A percentile compares a stretch with the other conserved stretches of the same genome.
These are phyloP conservation scores for Lichtheimia corymbifera DNA, from an alignment of 371 early-diverging fungal genomes.

Conservation along the genomic window DNA sequence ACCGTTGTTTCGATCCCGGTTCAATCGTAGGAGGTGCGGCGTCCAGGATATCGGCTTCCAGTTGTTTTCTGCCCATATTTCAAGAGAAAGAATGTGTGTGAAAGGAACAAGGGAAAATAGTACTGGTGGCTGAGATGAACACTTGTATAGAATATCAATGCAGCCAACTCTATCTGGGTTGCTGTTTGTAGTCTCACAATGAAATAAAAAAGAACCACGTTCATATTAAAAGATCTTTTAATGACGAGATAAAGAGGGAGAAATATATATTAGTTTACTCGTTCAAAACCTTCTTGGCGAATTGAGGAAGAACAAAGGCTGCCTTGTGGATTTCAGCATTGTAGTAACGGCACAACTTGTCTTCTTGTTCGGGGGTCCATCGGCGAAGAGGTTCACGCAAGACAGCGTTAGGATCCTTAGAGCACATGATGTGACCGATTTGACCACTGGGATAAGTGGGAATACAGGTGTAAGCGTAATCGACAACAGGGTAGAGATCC, in stretches of 20 bases:
- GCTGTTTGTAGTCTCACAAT: too few species aligned
- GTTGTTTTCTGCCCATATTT: constrained; percentile 46
- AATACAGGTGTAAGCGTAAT: constrained; percentile 91
- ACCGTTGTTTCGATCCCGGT: constrained; percentile 39
- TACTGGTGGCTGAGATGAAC: constrained; percentile 1
- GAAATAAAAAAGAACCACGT: too few species aligned
- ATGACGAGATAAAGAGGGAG: neutral
- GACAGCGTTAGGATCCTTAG: constrained; percentile 73
- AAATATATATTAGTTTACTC: constrained; percentile 4
- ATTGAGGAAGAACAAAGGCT: constrained; percentile 91
- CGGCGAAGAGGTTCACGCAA: constrained; percentile 78
- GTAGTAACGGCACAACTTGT: constrained; percentile 86
- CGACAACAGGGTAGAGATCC: constrained; percentile 83
- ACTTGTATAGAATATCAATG: too few species aligned
- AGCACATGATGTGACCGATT: constrained; percentile 93
- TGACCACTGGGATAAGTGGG: constrained; percentile 98
- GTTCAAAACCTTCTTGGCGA: constrained; percentile 63
- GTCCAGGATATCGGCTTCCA: constrained; percentile 26
- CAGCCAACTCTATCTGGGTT: too few species aligned
- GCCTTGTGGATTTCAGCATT: constrained; percentile 92
- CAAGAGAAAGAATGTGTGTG: neutral
- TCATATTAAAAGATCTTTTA: neutral
- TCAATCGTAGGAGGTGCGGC: constrained; percentile 30
- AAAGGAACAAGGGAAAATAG: neutral
- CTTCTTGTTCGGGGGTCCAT: constrained; percentile 80